Evolutionary conservation across 1,139 yeast genomes (phyloP), one percentile per base, ranked within the genome.

Genomic region (Scheffersomyces lignicola): DNA sequence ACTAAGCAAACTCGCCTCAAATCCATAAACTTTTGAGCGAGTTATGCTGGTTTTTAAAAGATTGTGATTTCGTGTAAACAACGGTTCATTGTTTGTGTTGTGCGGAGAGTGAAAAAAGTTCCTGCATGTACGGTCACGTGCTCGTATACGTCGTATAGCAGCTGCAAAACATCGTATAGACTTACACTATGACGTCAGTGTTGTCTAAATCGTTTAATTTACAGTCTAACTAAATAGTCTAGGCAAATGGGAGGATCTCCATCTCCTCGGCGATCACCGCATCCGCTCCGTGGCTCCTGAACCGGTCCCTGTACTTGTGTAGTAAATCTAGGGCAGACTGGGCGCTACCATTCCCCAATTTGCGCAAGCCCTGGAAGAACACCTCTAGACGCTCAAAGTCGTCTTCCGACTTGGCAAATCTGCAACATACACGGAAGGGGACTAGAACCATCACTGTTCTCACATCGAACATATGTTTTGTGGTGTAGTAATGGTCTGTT

Each of bases 361-460:
- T 60, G 9, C 57, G 51, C 34, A 68, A 45, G 1, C 73, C 74
- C 38, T 41, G 36, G 41, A 65, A 68, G 39, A 49, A 65, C 7
- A 66, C 44, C 40, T 65, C 64, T 21, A 67, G 37, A 39, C 48
- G 52, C 36, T 69, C 73, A 32, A 63, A 58, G 13, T 55, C 57
- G 7, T 42, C 46, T 8, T 57, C 64, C n/a, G 49, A 50, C 1
- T 41, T 48, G 0, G 58, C 54, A 3, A 62, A 37, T 3, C 45
- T 49, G 6, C 53, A 43, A 22, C 62, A 54, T 3, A 56, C 43
- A 12, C 65, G 46, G 40, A 51, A 60, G 1, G 65, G 51, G 18
- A 65, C 52, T 41, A 67, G 73, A n/a, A 63, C 47, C 73, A 68
- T 68, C 27, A 58, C 52, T 12, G 65, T 58, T 23, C 73, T 48